Percentiles rank a stretch among this genome's conserved stretches.
Evolutionary conservation across 257 asterid genomes (phyloP).

Genomic region (Lantana camara): DNA sequence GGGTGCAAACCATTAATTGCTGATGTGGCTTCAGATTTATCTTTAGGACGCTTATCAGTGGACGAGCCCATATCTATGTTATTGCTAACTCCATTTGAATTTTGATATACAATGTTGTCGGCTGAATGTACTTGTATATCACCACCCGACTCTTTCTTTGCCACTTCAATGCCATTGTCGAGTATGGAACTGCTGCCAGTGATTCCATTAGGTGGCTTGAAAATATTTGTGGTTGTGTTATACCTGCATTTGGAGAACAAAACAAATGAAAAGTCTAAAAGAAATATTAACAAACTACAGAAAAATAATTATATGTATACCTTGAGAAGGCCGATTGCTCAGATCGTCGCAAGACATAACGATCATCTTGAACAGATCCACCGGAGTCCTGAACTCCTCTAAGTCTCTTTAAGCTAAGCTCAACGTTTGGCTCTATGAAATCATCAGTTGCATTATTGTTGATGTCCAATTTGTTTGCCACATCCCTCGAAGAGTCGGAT

Average conservation of each 20-base stretch:
- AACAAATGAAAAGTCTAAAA: not conserved
- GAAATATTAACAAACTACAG: too few species aligned
- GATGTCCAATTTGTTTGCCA: constrained; percentile 37
- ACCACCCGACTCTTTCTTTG: constrained; percentile 29
- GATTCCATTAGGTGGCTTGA: constrained; percentile 41
- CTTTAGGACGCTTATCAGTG: constrained; percentile 37
- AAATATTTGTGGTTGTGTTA: constrained; percentile 43
- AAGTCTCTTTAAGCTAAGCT: constrained; percentile 65
- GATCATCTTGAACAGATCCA: constrained; percentile 46
- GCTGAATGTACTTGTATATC: constrained; percentile 32
- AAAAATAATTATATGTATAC: constrained; percentile 39
- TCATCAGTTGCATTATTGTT: constrained; percentile 30
- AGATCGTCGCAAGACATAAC: constrained; percentile 42
- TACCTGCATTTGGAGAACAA: constrained; percentile 46
- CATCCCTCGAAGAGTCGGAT: constrained; percentile 50
- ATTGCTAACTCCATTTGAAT: constrained; percentile 45
- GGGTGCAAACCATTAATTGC: constrained; percentile 44
- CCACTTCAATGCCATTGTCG: constrained; percentile 39
- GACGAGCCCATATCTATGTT: constrained; percentile 52
- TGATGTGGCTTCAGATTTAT: constrained; percentile 48
- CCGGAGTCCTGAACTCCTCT: constrained; percentile 57
- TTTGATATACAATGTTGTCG: constrained; percentile 32
- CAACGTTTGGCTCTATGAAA: constrained; percentile 42
- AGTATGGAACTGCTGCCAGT: constrained; percentile 33
- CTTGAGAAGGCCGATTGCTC: constrained; percentile 80